Evolutionary conservation across 1,284 basidiomycete species (phyloP), one percentile per base, ranked within the genome.

Genomic region (Bjerkandera adusta): DNA sequence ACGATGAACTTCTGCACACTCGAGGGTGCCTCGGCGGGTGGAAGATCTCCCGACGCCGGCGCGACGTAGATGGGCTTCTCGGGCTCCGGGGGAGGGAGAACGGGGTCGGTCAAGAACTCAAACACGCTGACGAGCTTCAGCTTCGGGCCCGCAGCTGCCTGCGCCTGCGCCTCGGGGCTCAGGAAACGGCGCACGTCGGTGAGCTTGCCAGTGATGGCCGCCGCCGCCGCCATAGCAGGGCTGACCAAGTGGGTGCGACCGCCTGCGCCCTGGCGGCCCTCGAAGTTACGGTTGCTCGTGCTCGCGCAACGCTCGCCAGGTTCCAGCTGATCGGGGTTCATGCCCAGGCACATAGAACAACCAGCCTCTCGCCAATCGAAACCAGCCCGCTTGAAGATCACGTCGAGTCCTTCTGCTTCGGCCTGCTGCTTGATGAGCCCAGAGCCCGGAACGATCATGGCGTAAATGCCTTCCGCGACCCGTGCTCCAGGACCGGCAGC

Each of bases 331-430:
- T 97, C 94, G 8, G 94, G 92, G 69, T 97, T 97, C 95, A 97
- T 97, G 35, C 93, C 95, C 53, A 97, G 68, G 69, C 94, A 97
- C 95, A 97, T 97, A 25, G 95, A 97, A 66, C 94, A 97, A 25
- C 94, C 94, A 24, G 95, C 95, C 69, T 97, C 95, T 49, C 94
- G 81, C 94, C 93, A 97, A 66, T 97, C 95, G 61, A 97, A 97
- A 16, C 95, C 95, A 22, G 94, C 94, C 43, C 91, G 88, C 67
- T 85, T 92, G 77, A 97, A 95, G 60, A 97, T 75, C 46, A 77
- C 78, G 61, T 97, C 93, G 50, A 97, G 76, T 32, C 94, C 93
- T 62, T 97, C 94, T 21, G 84, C 88, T 70, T 97, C 94, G 12
- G 95, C 92, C 63, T 97, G 95, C 62, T 93, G 85, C 68, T 96